A percentile compares a stretch with the other conserved stretches of the same genome.
Conservation (phyloP, 768 basidiomycete genomes). For the Trametes cubensis region DNA sequence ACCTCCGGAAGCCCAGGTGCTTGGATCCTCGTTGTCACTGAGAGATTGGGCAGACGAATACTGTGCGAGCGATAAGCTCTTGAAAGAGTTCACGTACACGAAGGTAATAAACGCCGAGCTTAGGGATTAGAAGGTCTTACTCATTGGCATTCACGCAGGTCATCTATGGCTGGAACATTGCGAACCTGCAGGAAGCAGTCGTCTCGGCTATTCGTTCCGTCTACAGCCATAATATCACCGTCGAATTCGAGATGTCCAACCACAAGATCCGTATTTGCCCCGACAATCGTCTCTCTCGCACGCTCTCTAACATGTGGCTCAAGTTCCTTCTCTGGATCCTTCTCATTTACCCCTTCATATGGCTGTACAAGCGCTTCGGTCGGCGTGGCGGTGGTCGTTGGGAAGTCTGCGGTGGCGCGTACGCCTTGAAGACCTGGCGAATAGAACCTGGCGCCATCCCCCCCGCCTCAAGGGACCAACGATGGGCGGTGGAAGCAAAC, state of each 20-base stretch:
- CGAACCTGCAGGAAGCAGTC: conserved; percentile 43
- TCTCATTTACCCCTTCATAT: conserved; percentile 78
- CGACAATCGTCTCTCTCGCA: conserved; percentile 63
- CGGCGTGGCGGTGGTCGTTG: conserved; percentile 70
- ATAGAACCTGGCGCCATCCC: conserved; percentile 2
- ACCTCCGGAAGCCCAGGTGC: conserved; percentile 24
- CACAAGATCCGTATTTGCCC: conserved; percentile 67
- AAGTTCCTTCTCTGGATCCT: conserved; percentile 68
- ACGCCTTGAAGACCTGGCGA: conserved; percentile 59
- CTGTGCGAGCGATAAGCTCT: conserved; percentile 64
- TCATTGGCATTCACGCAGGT: conserved; percentile 41
- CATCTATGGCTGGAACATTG: conserved; percentile 62
- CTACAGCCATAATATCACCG: conserved; percentile 41
- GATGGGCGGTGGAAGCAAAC: conserved; percentile 33
- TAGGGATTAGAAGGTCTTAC: conserved; percentile 7
- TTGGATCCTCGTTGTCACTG: conserved; percentile 62
- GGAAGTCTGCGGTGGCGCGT: conserved; percentile 77
- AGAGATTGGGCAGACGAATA: conserved; percentile 85
- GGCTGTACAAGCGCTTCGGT: conserved; percentile 76
- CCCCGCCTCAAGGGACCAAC: conserved; percentile 6
- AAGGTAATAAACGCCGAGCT: conserved; percentile 47
- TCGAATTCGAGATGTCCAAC: conserved; percentile 52
- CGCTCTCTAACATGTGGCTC: conserved; percentile 72
- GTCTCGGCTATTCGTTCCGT: conserved; percentile 43
- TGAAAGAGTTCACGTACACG: conserved; percentile 79